Evolutionary conservation across 306 rosid genomes (phyloP), one percentile per base, ranked within the genome.

Genomic region (Abrus precatorius): DNA sequence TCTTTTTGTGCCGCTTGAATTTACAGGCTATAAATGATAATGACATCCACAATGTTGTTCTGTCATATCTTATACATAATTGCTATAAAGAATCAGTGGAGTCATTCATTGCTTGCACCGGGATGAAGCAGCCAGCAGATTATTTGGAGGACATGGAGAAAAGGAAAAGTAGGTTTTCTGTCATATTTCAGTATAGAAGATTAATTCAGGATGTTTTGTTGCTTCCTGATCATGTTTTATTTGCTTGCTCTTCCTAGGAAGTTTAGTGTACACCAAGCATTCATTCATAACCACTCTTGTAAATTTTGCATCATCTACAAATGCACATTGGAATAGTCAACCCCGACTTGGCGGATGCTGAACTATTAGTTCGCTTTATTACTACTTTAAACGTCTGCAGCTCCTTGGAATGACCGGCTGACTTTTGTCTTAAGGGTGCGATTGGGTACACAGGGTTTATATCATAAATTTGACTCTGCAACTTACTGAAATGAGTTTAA

Each of bases 61-160:
- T 89, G 49, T 92, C 98, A 66, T 94, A 94, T 84, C 98, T 94
- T 57, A 90, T 94, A 68, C 98, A 94, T 62, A 94, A 94, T 76
- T 94, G 98, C 80, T 89, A 85, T 64, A 90, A 92, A 75, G 98
- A 92, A 69, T 86, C 97, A 8, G 87, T 84, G 73, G 95, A 92
- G 85, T 87, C 98, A 65, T 94, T 94, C 82, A 88, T 88, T 78
- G 72, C 85, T 38, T 85, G 90, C 75, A 85, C 98, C 4, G 95
- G 94, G 80, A 90, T 71, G 90, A 92, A 90, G 84, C 91, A 88
- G 85, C 92, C 90, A 0, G 56, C 82, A 12, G 86, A 89, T 72
- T 85, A 79, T 83, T 48, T 90, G 27, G 93, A 88, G 78, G 88
- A 87, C 88, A 88, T 94, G 94, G 97, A 92, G 69, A 92, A 88